These are phyloP conservation scores for Aegilops sharonensis DNA, from an alignment of 176 grass and related monocot genomes.

Conservation along the genomic window DNA sequence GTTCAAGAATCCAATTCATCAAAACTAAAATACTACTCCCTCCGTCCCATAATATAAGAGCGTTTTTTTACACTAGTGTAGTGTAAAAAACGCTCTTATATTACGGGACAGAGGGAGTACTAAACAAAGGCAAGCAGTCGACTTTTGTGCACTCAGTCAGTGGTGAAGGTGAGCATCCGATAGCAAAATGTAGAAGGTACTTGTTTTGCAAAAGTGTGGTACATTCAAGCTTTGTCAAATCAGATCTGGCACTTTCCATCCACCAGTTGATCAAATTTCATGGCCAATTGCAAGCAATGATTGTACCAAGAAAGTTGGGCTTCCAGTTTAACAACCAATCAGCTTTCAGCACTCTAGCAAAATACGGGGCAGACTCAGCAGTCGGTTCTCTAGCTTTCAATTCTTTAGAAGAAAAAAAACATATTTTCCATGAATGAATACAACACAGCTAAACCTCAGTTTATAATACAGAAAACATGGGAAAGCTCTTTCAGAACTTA, in stretches of 20 bases:
- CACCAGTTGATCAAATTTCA: not conserved
- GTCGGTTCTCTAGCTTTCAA: not conserved
- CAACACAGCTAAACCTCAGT: not conserved
- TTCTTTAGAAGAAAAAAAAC: not conserved
- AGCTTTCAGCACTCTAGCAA: not conserved
- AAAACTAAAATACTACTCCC: not conserved
- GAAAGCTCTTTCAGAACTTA: not conserved
- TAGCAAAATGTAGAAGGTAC: not conserved
- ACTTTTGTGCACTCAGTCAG: not conserved
- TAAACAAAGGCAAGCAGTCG: not conserved
- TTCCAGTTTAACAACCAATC: not conserved
- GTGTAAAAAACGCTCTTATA: no score
- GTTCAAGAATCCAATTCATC: not conserved
- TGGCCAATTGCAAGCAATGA: not conserved
- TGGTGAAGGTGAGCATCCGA: not conserved
- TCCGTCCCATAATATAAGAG: no score
- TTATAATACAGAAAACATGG: not conserved
- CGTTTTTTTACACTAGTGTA: no score
- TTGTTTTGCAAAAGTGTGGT: not conserved
- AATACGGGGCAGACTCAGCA: not conserved
- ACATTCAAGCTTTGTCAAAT: not conserved
- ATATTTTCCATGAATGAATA: not conserved
- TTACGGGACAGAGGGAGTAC: no score
- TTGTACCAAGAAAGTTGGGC: not conserved
- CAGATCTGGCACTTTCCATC: not conserved